Evolutionary conservation across 306 rosid genomes (phyloP).

Genomic region (Lathyrus sativus): DNA sequence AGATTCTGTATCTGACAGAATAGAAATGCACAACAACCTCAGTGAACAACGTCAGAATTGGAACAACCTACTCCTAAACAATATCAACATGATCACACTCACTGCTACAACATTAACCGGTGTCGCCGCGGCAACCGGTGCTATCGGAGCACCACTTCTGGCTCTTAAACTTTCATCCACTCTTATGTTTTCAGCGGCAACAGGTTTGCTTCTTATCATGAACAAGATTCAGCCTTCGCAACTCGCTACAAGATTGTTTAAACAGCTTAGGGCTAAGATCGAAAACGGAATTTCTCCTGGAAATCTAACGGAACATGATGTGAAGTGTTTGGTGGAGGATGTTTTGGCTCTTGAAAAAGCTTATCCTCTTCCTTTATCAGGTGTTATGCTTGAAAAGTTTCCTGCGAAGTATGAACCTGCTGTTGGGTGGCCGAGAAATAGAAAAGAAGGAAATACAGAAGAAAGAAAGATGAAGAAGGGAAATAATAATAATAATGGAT

Average conservation of each 20-base stretch:
- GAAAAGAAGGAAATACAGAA: neutral
- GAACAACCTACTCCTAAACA: constrained; percentile 63
- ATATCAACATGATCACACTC: constrained; percentile 69
- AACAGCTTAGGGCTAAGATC: constrained; percentile 47
- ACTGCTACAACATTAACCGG: constrained; percentile 57
- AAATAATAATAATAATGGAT: constrained; percentile 44
- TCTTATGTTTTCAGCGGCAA: constrained; percentile 60
- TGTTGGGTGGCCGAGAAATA: constrained; percentile 64
- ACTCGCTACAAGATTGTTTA: constrained; percentile 58
- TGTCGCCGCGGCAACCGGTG: constrained; percentile 34
- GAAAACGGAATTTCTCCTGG: constrained; percentile 42
- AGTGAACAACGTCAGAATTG: constrained; percentile 61
- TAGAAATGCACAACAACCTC: constrained; percentile 70
- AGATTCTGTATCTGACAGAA: constrained; percentile 57
- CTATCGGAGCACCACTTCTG: constrained; percentile 14
- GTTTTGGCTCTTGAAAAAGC: constrained; percentile 65
- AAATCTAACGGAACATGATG: constrained; percentile 34
- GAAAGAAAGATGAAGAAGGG: neutral
- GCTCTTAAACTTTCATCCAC: constrained; percentile 57
- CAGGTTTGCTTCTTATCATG: constrained; percentile 51
- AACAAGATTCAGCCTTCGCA: constrained; percentile 80
- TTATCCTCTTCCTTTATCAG: constrained; percentile 75
- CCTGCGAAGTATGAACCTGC: constrained; percentile 60
- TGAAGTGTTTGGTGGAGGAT: constrained; percentile 30
- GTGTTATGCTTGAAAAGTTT: constrained; percentile 70